Conservation (phyloP, 2,329 filamentous ascomycete species). For the Penicillium brasilianum region DNA sequence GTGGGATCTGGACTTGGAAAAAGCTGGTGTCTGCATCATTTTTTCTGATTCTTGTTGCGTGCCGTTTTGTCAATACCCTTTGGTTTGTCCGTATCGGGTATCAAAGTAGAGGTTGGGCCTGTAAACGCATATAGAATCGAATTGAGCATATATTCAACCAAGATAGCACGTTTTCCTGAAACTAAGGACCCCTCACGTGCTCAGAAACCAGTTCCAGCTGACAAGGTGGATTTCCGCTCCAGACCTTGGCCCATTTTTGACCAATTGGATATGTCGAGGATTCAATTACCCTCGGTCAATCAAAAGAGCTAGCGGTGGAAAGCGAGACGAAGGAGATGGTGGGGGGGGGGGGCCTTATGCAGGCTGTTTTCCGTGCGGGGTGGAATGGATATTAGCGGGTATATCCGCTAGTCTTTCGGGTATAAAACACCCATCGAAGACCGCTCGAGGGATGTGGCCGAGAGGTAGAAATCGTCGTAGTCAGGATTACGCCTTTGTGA, state of each 20-base stretch:
- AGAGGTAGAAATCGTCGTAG: no score
- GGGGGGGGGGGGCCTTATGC: background rate
- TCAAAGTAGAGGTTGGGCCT: constrained; percentile 19
- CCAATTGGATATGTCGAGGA: background rate
- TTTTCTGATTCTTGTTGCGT: background rate
- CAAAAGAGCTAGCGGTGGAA: background rate
- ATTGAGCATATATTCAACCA: background rate
- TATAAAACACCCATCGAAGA: background rate
- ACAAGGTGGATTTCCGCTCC: background rate
- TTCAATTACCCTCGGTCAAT: background rate
- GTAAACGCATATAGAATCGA: constrained; percentile 22
- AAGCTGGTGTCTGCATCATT: background rate
- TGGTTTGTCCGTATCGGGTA: constrained; percentile 7
- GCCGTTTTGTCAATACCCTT: background rate
- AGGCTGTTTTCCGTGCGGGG: background rate
- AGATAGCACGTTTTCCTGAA: background rate
- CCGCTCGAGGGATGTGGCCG: no score
- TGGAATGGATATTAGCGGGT: background rate
- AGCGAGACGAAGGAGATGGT: background rate
- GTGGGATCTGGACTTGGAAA: constrained; percentile 14
- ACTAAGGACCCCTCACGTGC: background rate
- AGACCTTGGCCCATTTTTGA: no score
- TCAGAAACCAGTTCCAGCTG: no score
- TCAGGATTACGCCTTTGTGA: no score
- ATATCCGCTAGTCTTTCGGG: background rate